A percentile compares a stretch with the other conserved stretches of the same genome.
Evolutionary conservation across 352 stramenopile genomes (phyloP).

Genomic region (Pythium sukuiense): DNA sequence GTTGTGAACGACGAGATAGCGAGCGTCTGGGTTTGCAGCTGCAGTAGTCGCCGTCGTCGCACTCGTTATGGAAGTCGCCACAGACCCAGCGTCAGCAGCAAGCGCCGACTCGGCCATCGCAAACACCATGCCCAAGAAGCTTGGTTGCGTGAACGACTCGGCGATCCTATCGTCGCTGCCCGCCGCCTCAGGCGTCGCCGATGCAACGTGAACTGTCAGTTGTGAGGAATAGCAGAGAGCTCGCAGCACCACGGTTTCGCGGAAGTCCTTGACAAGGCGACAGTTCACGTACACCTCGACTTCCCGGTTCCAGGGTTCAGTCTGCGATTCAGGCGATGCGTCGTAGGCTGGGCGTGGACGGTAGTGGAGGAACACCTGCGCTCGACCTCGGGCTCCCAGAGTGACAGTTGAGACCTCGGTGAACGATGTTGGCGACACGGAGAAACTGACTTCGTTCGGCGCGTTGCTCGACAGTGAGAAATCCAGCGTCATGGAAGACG

Average conservation of each 20-base stretch:
- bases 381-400: conserved; percentile 58
- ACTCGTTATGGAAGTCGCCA: conserved; percentile 25
- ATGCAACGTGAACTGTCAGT: conserved; percentile 66
- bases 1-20: conserved; percentile 80
- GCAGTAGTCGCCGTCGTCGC: neutral
- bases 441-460: conserved; percentile 83
- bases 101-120: conserved; percentile 71
- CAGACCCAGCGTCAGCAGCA: conserved; percentile 34
- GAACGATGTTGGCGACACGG: conserved; percentile 78
- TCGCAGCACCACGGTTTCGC: conserved; percentile 78
- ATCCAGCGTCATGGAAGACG: conserved; percentile 77
- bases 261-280: conserved; percentile 86
- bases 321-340: neutral
- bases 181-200: conserved; percentile 40
- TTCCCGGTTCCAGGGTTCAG: conserved; percentile 73
- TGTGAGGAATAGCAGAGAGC: conserved; percentile 81
- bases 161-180: conserved; percentile 28
- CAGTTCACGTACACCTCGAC: conserved; percentile 89
- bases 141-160: conserved; percentile 52
- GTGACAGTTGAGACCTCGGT: conserved; percentile 81
- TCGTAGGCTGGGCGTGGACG: conserved; percentile 50
- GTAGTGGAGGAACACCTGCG: conserved; percentile 89
- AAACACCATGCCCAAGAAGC: conserved; percentile 83
- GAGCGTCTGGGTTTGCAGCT: conserved; percentile 28
- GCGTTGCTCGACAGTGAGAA: conserved; percentile 88